Base-by-base conservation (phyloP, 768 basidiomycete species). In the Russula sp. region DNA sequence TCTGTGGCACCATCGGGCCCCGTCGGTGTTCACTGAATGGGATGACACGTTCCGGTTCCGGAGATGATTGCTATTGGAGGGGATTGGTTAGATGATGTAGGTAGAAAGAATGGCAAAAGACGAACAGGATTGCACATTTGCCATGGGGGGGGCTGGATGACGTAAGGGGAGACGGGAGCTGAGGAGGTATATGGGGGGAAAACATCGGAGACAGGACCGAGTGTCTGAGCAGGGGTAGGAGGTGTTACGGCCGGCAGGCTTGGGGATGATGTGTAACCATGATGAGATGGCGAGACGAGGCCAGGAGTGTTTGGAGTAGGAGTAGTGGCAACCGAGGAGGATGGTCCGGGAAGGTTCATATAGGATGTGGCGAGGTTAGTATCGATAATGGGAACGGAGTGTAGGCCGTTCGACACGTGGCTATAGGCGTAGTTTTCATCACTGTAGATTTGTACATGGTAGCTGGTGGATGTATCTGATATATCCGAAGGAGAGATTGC, bases 1-100 rank as follows among this genome's bases (percentile, higher is more conserved):
- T 73, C 70, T 91, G 89, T 10, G 86, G 87, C 14, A 91, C 73
- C 68, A 87, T 62, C 1, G 64, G 64, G 0, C 66, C 66, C 18
- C 85, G n/a, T 77, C 16, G 35, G 20, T 32, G 39, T 18, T 57
- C 59, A 49, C 50, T 65, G 5, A 56, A 41, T 11, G 65, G 62
- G 13, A 53, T 39, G 32, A 65, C 36, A 8, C 63, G 68, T 13
- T 56, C 48, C 14, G 68, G 46, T 10, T 66, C 49, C 47, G 58
- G 14, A 58, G 63, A 14, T 34, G 60, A 5, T 8, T 54, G 47
- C 62, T 63, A 47, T 49, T 7, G 0, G 7, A 25, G 7, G 18
- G 39, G 36, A 38, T 1, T n/a, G 5, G 38, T 62, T 48, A 65
- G 49, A 43, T 18, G 35, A 52, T 18, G 29, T 36, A 16, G 5